Conservation (phyloP, 2,329 filamentous ascomycete genomes). For the Alternaria ventricosa region DNA sequence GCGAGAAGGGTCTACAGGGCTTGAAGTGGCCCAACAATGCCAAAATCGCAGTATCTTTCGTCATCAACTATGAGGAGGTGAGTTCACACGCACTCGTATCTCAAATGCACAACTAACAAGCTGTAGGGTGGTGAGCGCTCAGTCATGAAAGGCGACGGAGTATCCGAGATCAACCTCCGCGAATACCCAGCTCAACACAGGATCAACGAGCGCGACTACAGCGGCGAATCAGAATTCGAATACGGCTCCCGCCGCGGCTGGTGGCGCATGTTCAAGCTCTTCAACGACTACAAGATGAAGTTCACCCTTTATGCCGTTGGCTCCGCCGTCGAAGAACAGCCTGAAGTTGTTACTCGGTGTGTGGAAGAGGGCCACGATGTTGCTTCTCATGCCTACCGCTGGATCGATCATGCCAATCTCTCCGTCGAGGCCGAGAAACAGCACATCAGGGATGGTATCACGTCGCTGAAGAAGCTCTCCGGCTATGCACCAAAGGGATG, state of each 20-base stretch:
- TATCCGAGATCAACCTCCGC: slow-evolving; percentile 39
- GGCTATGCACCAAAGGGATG: slow-evolving; percentile 58
- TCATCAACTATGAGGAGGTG: slow-evolving; percentile 31
- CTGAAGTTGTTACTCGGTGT: slow-evolving; percentile 55
- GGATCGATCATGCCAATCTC: slow-evolving; percentile 60
- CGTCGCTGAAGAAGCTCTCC: slow-evolving; percentile 51
- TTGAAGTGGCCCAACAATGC: slow-evolving; percentile 47
- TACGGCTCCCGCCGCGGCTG: slow-evolving; percentile 59
- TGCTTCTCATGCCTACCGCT: slow-evolving; percentile 59
- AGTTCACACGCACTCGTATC: background rate
- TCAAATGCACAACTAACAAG: slow-evolving; percentile 20
- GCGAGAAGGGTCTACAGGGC: slow-evolving; percentile 47
- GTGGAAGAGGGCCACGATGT: slow-evolving; percentile 60
- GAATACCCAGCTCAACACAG: slow-evolving; percentile 47
- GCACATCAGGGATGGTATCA: slow-evolving; percentile 54
- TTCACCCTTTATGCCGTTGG: slow-evolving; percentile 61
- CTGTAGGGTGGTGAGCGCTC: slow-evolving; percentile 39
- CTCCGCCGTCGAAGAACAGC: slow-evolving; percentile 57
- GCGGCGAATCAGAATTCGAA: slow-evolving; percentile 59
- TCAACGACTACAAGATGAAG: slow-evolving; percentile 58
- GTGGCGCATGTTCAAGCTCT: slow-evolving; percentile 59
- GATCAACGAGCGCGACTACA: slow-evolving; percentile 54
- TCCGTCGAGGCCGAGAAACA: slow-evolving; percentile 56
- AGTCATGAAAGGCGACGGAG: slow-evolving; percentile 42
- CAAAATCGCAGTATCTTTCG: slow-evolving; percentile 49